Conservation (phyloP, 345 rosid genomes). For the Eucalyptus cloeziana region DNA sequence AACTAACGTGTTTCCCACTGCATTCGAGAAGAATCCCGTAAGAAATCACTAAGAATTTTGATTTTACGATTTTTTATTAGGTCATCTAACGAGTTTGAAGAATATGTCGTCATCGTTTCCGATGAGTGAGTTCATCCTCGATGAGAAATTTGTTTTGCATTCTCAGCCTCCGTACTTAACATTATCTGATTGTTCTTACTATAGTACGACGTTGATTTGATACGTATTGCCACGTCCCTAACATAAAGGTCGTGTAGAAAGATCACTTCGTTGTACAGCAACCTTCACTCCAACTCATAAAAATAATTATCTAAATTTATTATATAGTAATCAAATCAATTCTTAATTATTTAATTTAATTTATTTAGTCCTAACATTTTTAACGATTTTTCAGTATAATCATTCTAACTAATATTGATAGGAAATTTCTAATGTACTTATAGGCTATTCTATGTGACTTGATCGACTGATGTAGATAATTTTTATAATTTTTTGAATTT, state of each 20-base stretch:
- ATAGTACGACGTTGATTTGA: background rate
- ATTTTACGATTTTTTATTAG: background rate
- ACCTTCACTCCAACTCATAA: background rate
- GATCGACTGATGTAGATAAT: fast-evolving
- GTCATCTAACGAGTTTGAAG: background rate
- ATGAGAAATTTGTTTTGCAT: background rate
- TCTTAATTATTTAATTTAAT: no score
- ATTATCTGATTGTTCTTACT: background rate
- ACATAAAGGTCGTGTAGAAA: background rate
- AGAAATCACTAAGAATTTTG: background rate
- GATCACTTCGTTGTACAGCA: background rate
- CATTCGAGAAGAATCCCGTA: background rate
- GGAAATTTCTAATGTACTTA: no score
- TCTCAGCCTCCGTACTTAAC: background rate
- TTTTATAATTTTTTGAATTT: background rate
- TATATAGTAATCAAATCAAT: background rate
- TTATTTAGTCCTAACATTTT: no score
- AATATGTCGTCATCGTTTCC: background rate
- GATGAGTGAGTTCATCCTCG: background rate
- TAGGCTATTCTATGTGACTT: fast-evolving
- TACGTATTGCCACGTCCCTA: background rate
- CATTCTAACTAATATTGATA: background rate
- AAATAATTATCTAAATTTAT: no score
- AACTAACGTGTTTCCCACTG: background rate
- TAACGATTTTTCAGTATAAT: no score